Evolutionary conservation across 768 basidiomycete species (phyloP).

Genomic region (Lentinula detonsa): DNA sequence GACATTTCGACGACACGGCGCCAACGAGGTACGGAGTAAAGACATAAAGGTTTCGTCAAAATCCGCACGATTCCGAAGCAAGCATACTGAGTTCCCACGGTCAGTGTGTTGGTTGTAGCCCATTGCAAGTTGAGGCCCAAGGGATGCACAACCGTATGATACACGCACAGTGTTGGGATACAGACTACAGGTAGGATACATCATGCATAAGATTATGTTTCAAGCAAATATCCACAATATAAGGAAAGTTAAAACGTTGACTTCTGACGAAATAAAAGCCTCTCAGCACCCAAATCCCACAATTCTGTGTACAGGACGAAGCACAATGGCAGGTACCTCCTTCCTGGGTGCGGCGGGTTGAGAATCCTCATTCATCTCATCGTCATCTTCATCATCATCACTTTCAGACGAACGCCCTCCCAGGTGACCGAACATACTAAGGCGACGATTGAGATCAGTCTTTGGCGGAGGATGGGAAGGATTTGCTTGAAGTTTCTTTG

Average conservation of each 20-base stretch:
- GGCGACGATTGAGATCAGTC: conserved; percentile 41
- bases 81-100: too few relatives aligned
- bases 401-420: conserved; percentile 53
- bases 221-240: not conserved
- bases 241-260: too few relatives aligned
- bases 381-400: conserved; percentile 51
- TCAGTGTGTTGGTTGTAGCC: too few relatives aligned
- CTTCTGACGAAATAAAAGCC: not conserved
- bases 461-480: conserved; percentile 35
- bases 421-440: conserved; percentile 57
- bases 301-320: conserved; percentile 53
- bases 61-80: not conserved
- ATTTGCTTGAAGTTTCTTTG: conserved; percentile 42
- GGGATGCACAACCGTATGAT: not conserved
- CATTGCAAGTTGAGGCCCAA: too few relatives aligned
- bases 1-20: conserved; percentile 1
- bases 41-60: not conserved
- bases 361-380: conserved; percentile 33
- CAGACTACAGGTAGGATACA: not conserved
- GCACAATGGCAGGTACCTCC: conserved; percentile 46
- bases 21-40: conserved; percentile 1
- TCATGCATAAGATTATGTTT: not conserved
- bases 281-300: conserved; percentile 40
- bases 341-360: conserved; percentile 27
- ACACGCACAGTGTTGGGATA: not conserved